Evolutionary conservation across 108 stramenopile species (phyloP).

Genomic region (Skeletonema marinoi): DNA sequence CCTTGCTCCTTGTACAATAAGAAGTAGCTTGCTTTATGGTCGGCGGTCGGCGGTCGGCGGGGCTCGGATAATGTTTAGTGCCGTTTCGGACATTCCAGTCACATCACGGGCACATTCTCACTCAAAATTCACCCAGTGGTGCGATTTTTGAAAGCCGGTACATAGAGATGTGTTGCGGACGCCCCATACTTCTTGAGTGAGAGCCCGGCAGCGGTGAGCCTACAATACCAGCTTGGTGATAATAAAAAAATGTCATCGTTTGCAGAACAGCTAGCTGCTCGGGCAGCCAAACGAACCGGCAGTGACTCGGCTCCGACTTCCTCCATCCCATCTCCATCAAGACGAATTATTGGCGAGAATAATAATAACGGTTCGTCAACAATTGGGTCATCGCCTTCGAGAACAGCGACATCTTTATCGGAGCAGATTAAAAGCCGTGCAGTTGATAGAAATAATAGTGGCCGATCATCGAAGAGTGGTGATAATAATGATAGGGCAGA

Average conservation of each 20-base stretch:
- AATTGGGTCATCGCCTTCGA: neutral
- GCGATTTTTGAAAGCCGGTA: too few relatives aligned
- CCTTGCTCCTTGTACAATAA: too few relatives aligned
- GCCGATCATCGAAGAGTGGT: neutral
- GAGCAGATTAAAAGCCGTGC: neutral
- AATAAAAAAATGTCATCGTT: neutral
- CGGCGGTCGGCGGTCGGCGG: too few relatives aligned
- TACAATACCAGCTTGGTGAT: too few relatives aligned
- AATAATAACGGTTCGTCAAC: neutral
- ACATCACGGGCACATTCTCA: too few relatives aligned
- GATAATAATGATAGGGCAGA: neutral
- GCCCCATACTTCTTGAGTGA: too few relatives aligned
- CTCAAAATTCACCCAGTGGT: too few relatives aligned
- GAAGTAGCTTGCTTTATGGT: too few relatives aligned
- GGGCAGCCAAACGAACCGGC: neutral
- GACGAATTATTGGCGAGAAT: neutral
- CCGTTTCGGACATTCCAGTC: too few relatives aligned
- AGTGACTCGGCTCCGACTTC: neutral
- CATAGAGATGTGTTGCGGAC: too few relatives aligned
- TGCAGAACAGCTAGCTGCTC: constrained; percentile 1
- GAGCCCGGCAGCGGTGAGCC: too few relatives aligned
- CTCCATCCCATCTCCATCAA: neutral
- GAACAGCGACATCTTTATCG: neutral
- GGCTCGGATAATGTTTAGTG: too few relatives aligned
- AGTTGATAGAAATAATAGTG: neutral